Evolutionary conservation across 768 basidiomycete species (phyloP), one percentile per base, ranked within the genome.

Genomic region (Piloderma croceum): DNA sequence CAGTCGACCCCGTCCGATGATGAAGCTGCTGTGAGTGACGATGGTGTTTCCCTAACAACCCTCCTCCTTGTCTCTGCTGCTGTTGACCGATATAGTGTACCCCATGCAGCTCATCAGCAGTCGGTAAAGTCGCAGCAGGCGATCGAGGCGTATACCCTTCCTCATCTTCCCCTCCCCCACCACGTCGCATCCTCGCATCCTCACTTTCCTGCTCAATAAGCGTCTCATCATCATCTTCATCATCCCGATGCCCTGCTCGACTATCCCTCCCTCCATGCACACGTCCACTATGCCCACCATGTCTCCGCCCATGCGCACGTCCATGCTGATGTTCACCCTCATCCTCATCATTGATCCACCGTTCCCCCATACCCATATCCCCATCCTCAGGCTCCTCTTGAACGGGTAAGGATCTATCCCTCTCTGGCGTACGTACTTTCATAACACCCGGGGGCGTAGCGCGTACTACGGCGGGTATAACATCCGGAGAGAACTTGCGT

Each of bases 311-410:
- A n/a, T n/a, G n/a, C 11, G 62, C 55, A 38, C 52, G 62, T 24
- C 43, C 57, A 43, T 58, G 66, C 3, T 50, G 50, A 17, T 65
- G 59, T 15, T 65, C 54, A 34, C 58, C 60, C 36, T 63, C 61
- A 31, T 56, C 38, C 42, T 55, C 53, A 29, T 15, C 34, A 20
- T 18, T 18, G 10, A 36, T 41, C 35, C 13, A 15, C 50, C 44
- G 48, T 51, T 33, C 60, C 56, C 46, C 61, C 54, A 23, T 53
- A 57, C 12, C 56, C 24, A 51, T 27, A 3, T 59, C 59, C 46
- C 84, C 81, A 49, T 85, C 83, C 50, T 85, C 83, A 21, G 72
- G 71, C 45, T 85, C 83, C 54, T 87, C 84, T 57, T 88, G 84
- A 3, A 86, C 73, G 15, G 84, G 84, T 19, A 88, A 67, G 12